Evolutionary conservation across 2,329 filamentous ascomycete genomes (phyloP), one percentile per base, ranked within the genome.

Genomic region (Trichoderma sp.): DNA sequence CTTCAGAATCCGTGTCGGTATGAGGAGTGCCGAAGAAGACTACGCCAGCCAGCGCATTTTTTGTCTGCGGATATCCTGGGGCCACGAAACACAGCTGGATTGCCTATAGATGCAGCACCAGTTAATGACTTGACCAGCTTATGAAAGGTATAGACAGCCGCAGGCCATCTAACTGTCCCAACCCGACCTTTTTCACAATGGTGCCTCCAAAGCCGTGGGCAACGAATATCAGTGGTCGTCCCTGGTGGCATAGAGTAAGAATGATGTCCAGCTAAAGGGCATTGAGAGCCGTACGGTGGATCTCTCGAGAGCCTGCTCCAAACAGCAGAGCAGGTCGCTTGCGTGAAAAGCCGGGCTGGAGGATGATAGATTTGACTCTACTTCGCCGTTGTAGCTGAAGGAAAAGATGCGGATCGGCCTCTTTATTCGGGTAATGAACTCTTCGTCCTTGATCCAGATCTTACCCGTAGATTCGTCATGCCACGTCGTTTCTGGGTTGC

Each of bases 1-100:
- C 72, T 5, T 73, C 72, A 0, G 73, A 73, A 43, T 73, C 70
- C 18, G 55, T 72, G 21, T 68, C 63, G 10, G 69, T 65, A 65
- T 75, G 74, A 7, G 74, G 71, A 2, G 74, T 75, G 24, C 73
- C 74, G 13, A 75, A 30, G 58, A 74, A 75, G 13, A 74, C 68
- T 6, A 75, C 54, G 5, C 73, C 72, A 1, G 56, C 56, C 10
- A 70, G 39, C 8, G 69, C 69, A 10, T 70, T 70, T 21, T 66
- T 59, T n/a, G 70, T 59, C 26, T 49, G 26, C 10, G 67, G 71
- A 21, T 70, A 72, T 24, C 14, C 39, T 37, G 5, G 60, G 4
- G 14, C 59, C 46, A 52, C n/a, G 8, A 60, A 65, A 26, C 69
- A 68, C 18, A 71, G 28, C 26, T 70, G 65, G 28, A 71, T 52